phyloP scores from a whole-genome alignment of 768 basidiomycete genomes.

The Auricularia auricula-judae region DNA sequence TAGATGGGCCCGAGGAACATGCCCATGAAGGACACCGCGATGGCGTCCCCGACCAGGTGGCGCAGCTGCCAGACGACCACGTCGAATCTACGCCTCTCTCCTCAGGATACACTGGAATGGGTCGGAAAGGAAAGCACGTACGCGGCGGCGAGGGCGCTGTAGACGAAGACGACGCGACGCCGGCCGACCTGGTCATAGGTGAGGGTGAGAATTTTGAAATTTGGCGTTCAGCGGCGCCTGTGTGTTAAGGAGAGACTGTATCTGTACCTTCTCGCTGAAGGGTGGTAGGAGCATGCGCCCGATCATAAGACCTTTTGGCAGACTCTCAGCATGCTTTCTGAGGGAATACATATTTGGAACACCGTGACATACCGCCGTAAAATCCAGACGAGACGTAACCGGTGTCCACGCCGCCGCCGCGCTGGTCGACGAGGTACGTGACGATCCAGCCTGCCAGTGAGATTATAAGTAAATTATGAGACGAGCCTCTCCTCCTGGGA shows the following conservation, averaged over 20 bases:
- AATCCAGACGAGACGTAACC: conserved; percentile 43
- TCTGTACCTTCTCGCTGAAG: neutral
- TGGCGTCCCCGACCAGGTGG: conserved; percentile 21
- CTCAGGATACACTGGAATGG: no score
- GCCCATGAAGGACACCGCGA: conserved; percentile 25
- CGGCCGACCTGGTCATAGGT: conserved; percentile 4
- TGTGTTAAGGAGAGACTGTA: neutral
- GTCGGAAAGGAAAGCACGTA: neutral
- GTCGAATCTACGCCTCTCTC: conserved; percentile 13
- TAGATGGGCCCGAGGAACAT: conserved; percentile 27
- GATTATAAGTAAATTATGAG: neutral
- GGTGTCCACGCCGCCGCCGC: conserved; percentile 34
- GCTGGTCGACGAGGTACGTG: conserved; percentile 34
- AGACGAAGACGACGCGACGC: conserved; percentile 10
- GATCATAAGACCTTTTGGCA: neutral
- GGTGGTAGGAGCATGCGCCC: conserved; percentile 7
- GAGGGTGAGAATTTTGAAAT: no score
- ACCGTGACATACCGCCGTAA: conserved; percentile 21
- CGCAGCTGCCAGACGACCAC: conserved; percentile 25
- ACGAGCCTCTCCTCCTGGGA: neutral
- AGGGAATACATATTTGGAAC: neutral
- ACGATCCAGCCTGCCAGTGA: conserved; percentile 39
- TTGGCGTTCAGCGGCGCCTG: no score
- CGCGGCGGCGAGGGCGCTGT: conserved; percentile 12
- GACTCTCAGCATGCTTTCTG: neutral